Conservation (phyloP, 805 yeast species). For the Yamadazyma takamatsuzukensis region DNA sequence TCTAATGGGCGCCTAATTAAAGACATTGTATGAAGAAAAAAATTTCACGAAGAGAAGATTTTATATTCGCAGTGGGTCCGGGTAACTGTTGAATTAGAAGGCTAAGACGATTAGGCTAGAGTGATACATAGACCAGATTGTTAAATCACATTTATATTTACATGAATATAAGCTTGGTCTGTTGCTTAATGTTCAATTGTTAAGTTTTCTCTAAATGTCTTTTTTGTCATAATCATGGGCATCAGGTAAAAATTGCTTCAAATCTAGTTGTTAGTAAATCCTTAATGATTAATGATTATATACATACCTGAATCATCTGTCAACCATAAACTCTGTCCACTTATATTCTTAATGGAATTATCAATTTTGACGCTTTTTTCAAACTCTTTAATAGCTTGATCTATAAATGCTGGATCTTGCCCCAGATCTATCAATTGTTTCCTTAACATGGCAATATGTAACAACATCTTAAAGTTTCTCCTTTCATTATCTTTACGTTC, state of each 20-base stretch:
- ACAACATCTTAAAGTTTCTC: conserved; percentile 55
- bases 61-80: too few species aligned
- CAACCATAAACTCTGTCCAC: conserved; percentile 57
- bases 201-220: conserved; percentile 6
- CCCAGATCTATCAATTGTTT: conserved; percentile 59
- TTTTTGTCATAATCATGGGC: conserved; percentile 55
- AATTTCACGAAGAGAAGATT: too few species aligned
- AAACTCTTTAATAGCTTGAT: conserved; percentile 50
- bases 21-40: conserved; percentile 40
- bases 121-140: too few species aligned
- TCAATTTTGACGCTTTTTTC: conserved; percentile 58
- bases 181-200: too few species aligned
- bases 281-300: conserved; percentile 6
- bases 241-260: conserved; percentile 55
- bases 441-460: conserved; percentile 64
- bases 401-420: conserved; percentile 53
- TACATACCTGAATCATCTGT: conserved; percentile 48
- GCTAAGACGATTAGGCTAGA: too few species aligned
- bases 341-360: conserved; percentile 51
- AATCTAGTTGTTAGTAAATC: conserved; percentile 19
- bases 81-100: too few species aligned
- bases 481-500: conserved; percentile 46
- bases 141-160: too few species aligned
- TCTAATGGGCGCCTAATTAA: conserved; percentile 79
- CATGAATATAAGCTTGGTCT: too few species aligned